Conservation (phyloP, 1,284 basidiomycete genomes). For the Austroboletus niveus region DNA sequence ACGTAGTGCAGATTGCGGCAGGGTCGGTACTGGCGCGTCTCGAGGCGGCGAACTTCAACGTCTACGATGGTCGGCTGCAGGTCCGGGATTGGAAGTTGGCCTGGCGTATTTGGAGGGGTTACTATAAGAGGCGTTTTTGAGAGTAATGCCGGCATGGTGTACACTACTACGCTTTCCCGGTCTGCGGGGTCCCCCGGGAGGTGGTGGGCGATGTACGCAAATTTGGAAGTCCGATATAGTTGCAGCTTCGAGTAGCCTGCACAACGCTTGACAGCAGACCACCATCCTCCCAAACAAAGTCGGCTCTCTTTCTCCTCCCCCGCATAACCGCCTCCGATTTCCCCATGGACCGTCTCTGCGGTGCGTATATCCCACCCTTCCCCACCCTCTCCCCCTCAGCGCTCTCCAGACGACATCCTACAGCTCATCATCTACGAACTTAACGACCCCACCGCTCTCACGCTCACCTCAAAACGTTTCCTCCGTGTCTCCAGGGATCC, state of each 20-base stretch:
- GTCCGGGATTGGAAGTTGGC: slow-evolving; percentile 83
- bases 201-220: slow-evolving; percentile 27
- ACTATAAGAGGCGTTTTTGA: slow-evolving; percentile 59
- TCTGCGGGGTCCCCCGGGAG: slow-evolving; percentile 28
- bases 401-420: slow-evolving; percentile 60
- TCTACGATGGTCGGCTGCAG: slow-evolving; percentile 71
- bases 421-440: slow-evolving; percentile 72
- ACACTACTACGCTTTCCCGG: slow-evolving; percentile 14
- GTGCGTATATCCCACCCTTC: slow-evolving; percentile 38
- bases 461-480: slow-evolving; percentile 55
- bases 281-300: slow-evolving; percentile 36
- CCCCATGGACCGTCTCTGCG: slow-evolving; percentile 60
- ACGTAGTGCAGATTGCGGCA: slow-evolving; percentile 63
- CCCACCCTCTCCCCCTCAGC: neutral
- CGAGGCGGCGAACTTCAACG: slow-evolving; percentile 81
- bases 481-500: slow-evolving; percentile 65
- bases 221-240: slow-evolving; percentile 43
- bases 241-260: slow-evolving; percentile 23
- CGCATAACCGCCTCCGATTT: slow-evolving; percentile 1
- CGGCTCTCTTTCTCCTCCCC: neutral
- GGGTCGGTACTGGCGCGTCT: slow-evolving; percentile 71
- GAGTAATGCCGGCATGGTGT: slow-evolving; percentile 32
- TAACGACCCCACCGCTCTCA: slow-evolving; percentile 58
- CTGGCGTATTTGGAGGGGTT: slow-evolving; percentile 80
- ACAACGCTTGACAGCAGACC: slow-evolving; percentile 35